A percentile compares a stretch with the other conserved stretches of the same genome.
phyloP scores from a whole-genome alignment of 176 grass and related monocot species.

The Aegilops sharonensis region DNA sequence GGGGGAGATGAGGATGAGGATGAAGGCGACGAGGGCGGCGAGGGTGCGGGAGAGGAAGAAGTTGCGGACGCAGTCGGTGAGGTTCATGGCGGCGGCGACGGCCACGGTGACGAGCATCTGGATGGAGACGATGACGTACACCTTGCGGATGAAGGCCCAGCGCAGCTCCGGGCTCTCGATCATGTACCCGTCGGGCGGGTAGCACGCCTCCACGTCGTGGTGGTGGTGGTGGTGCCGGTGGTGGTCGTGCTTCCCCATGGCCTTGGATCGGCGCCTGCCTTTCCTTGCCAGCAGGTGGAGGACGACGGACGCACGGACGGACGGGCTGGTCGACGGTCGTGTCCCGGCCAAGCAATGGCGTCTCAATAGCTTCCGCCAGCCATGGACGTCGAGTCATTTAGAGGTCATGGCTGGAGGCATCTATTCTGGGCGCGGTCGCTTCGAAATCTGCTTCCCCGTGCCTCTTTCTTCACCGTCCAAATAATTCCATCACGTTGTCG shows the following conservation, averaged over 20 bases:
- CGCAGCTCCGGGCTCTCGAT: conserved; percentile 59
- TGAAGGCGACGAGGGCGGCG: conserved; percentile 1
- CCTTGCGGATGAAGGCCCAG: conserved; percentile 85
- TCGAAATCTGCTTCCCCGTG: not conserved
- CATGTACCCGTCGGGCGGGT: conserved; percentile 44
- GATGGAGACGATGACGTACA: conserved; percentile 53
- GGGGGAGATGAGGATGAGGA: conserved; percentile 50
- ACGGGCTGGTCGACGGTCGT: not conserved
- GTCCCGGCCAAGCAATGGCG: not conserved
- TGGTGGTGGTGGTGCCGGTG: conserved; percentile 19
- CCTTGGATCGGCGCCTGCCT: not conserved
- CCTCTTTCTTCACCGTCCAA: not conserved
- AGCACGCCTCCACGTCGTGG: conserved; percentile 47
- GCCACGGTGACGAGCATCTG: conserved; percentile 54
- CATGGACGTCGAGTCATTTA: not conserved
- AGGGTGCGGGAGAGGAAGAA: conserved; percentile 53
- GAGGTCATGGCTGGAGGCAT: not conserved
- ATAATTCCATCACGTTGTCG: not conserved
- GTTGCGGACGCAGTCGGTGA: conserved; percentile 13
- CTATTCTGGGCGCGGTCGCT: not conserved
- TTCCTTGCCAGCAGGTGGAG: not conserved
- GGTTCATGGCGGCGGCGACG: conserved; percentile 36
- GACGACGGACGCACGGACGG: too few relatives aligned
- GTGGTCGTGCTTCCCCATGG: conserved; percentile 46
- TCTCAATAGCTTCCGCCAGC: not conserved